Conservation (phyloP, 2,329 filamentous ascomycete genomes). For the Pseudocercospora cruenta region DNA sequence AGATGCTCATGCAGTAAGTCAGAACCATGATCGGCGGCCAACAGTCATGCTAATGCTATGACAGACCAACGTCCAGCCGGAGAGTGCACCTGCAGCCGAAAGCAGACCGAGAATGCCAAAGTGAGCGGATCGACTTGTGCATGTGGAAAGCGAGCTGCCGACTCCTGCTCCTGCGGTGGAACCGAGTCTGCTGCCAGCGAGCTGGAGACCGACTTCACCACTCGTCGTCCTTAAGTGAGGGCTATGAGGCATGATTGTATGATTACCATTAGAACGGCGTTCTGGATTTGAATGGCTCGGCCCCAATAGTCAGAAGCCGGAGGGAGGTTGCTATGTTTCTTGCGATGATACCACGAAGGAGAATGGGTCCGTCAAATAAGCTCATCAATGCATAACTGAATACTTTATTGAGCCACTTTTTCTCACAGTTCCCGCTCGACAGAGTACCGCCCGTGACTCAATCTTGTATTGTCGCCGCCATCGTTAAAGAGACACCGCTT, state of each 20-base stretch:
- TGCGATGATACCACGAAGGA: slow-evolving; percentile 2
- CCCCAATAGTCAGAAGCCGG: background rate
- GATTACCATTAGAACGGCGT: background rate
- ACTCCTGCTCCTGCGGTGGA: slow-evolving; percentile 24
- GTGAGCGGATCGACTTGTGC: slow-evolving; percentile 66
- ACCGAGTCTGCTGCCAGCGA: slow-evolving; percentile 18
- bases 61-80: slow-evolving; percentile 72
- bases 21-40: background rate
- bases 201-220: slow-evolving; percentile 27
- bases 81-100: slow-evolving; percentile 78
- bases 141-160: slow-evolving; percentile 67
- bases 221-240: slow-evolving; percentile 10
- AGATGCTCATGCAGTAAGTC: slow-evolving; percentile 78
- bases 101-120: slow-evolving; percentile 69
- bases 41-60: slow-evolving; percentile 1
- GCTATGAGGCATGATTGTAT: background rate
- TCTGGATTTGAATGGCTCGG: background rate
- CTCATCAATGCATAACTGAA: background rate
- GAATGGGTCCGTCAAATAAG: background rate
- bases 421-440: background rate
- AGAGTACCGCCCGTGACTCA: background rate
- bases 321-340: background rate
- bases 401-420: background rate
- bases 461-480: background rate
- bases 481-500: background rate